A percentile compares a stretch with the other conserved stretches of the same genome.
These are phyloP conservation scores for Mycena chlorophos DNA, from an alignment of 768 basidiomycete species.

Conservation along the genomic window DNA sequence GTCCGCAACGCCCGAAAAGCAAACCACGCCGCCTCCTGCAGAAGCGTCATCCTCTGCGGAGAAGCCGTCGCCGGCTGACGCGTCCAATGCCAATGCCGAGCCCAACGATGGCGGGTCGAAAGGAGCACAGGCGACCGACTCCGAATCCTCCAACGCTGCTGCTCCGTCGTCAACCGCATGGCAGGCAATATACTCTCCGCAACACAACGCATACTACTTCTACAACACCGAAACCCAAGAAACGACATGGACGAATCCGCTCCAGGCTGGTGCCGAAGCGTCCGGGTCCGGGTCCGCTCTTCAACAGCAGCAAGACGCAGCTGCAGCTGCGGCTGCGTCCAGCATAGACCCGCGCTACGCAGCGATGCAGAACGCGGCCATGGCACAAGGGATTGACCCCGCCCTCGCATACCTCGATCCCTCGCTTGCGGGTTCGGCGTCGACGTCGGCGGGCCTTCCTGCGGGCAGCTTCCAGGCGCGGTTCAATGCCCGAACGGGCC, in stretches of 20 bases:
- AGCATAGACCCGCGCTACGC: slow-evolving; percentile 36
- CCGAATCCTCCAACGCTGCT: slow-evolving; percentile 8
- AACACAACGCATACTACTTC: slow-evolving; percentile 84
- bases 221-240: slow-evolving; percentile 73
- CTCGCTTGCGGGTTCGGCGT: slow-evolving; percentile 52
- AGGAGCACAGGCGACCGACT: slow-evolving; percentile 11
- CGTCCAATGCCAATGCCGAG: slow-evolving; percentile 6
- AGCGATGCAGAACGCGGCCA: slow-evolving; percentile 67
- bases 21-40: too few species aligned
- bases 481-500: slow-evolving; percentile 81
- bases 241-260: slow-evolving; percentile 84
- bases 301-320: slow-evolving; percentile 21
- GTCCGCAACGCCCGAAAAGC: too few species aligned
- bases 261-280: slow-evolving; percentile 40
- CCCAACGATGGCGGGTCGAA: too few species aligned
- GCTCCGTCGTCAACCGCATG: slow-evolving; percentile 41
- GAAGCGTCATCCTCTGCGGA: too few species aligned
- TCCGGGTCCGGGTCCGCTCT: slow-evolving; percentile 27
- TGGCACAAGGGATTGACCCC: slow-evolving; percentile 82
- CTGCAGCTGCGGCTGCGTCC: slow-evolving; percentile 9
- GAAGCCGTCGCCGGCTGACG: too few species aligned
- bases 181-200: slow-evolving; percentile 81
- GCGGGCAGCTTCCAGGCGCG: slow-evolving; percentile 58
- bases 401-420: slow-evolving; percentile 81
- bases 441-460: slow-evolving; percentile 35